Evolutionary conservation across 2,329 filamentous ascomycete genomes (phyloP), one percentile per base, ranked within the genome.

Genomic region (Fonsecaea pedrosoi): DNA sequence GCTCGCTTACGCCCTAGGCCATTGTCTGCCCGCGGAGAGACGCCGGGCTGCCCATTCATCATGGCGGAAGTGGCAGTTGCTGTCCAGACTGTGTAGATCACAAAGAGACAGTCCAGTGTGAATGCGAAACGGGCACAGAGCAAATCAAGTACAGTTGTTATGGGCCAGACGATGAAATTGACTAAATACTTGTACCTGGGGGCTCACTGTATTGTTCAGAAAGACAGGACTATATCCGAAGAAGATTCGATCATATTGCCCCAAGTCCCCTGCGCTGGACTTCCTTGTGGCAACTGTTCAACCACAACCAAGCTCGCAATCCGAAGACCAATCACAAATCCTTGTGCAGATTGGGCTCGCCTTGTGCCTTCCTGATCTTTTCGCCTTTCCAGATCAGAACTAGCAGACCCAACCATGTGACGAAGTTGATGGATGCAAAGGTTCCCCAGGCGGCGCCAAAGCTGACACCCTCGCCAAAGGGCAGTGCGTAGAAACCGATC

Each of bases 401-500:
- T 4, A 62, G 15, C 25, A 62, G 25, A 21, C 50, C 35, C 32
- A 56, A 45, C 37, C 35, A 56, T 9, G 53, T 56, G 12, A 62
- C 37, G 13, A 42, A 53, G 60, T 62, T 62, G 37, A 62, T 62
- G 34, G 60, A 40, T 5, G 50, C 60, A 25, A 62, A 56, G 35
- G 54, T 56, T 5, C 35, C 50, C 35, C 35, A 62, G 25, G 60
- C 50, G 13, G 40, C 50, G 13, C 54, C 54, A 13, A 55, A 62
- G 21, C 60, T 54, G 13, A 42, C 60, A 6, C 30, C 12, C 32
- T 55, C 21, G 5, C 60, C 53, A 15, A 62, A 62, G 7, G 60
- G 60, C 1, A 62, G 37, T 4, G 60, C 60, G 53, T 62, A 62
- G 38, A 62, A 62, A 18, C 60, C 60, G 15, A 62, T 62, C 2